Conservation (phyloP, 805 yeast genomes). For the Candida multigemmis region DNA sequence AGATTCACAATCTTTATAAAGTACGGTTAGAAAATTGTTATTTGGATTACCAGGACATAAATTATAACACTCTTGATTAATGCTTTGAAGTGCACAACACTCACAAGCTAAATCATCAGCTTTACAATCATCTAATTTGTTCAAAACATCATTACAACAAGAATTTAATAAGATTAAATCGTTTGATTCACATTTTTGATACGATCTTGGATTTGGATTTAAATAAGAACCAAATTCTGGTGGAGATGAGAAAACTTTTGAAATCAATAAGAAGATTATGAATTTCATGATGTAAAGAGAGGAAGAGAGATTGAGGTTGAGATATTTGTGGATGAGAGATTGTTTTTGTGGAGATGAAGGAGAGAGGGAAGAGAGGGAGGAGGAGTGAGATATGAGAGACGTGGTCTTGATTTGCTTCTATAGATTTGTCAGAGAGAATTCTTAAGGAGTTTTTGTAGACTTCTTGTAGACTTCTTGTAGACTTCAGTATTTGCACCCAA, state of each 20-base stretch:
- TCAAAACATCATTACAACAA: constrained; percentile 39
- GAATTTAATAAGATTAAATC: constrained; percentile 32
- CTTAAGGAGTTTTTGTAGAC: constrained; percentile 1
- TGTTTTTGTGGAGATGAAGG: no score
- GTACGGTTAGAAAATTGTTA: constrained; percentile 35
- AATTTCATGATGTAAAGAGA: no score
- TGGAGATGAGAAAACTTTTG: not conserved
- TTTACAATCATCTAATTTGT: constrained; percentile 39
- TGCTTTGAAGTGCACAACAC: constrained; percentile 46
- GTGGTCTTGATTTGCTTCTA: no score
- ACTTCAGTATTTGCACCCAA: constrained; percentile 1
- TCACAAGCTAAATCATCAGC: constrained; percentile 48
- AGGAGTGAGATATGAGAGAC: no score
- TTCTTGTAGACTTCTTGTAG: not conserved
- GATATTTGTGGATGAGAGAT: no score
- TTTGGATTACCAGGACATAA: constrained; percentile 42
- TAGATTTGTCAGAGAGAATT: no score
- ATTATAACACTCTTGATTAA: constrained; percentile 36
- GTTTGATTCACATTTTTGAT: constrained; percentile 31
- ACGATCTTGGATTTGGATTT: constrained; percentile 37
- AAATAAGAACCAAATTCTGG: constrained; percentile 24
- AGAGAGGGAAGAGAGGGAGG: no score
- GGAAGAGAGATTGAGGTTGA: no score
- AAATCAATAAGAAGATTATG: not conserved
- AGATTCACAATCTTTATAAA: constrained; percentile 36